phyloP scores from a whole-genome alignment of 768 basidiomycete species.

The Phallus indusiatus region DNA sequence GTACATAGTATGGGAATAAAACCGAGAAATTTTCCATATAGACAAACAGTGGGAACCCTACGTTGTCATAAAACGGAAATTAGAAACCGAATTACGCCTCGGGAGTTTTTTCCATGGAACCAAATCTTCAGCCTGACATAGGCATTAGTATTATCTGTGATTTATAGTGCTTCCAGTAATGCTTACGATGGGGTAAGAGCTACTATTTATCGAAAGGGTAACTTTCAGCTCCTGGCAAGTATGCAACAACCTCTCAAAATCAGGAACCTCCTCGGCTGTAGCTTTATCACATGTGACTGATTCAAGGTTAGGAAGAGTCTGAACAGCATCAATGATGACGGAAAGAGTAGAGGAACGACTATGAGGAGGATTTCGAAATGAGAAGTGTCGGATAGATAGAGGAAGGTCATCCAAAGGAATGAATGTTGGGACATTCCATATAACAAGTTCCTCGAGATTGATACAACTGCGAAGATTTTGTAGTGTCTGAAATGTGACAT shows the following conservation, averaged over 20 bases:
- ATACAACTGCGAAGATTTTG: constrained; percentile 28
- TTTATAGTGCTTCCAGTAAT: not conserved
- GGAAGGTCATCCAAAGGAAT: constrained; percentile 27
- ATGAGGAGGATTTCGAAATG: constrained; percentile 24
- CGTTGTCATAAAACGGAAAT: not conserved
- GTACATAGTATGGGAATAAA: not conserved
- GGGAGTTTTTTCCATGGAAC: not conserved
- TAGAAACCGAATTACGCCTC: not conserved
- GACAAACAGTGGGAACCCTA: not conserved
- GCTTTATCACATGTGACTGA: constrained; percentile 27
- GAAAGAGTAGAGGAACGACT: constrained; percentile 17
- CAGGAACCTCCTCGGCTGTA: constrained; percentile 13
- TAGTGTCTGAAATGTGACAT: constrained; percentile 23
- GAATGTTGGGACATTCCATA: constrained; percentile 28
- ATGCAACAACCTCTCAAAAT: constrained; percentile 18
- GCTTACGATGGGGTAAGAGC: not conserved
- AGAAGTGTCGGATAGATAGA: constrained; percentile 30
- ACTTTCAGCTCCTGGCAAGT: constrained; percentile 18
- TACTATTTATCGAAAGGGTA: not conserved
- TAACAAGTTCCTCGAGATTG: constrained; percentile 30
- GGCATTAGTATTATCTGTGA: not conserved
- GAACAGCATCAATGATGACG: constrained; percentile 24
- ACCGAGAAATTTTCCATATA: not conserved
- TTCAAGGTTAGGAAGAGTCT: constrained; percentile 25
- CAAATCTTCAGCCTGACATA: not conserved